Evolutionary conservation across 2,329 filamentous ascomycete species (phyloP).

Genomic region (Pseudogymnoascus sp.): DNA sequence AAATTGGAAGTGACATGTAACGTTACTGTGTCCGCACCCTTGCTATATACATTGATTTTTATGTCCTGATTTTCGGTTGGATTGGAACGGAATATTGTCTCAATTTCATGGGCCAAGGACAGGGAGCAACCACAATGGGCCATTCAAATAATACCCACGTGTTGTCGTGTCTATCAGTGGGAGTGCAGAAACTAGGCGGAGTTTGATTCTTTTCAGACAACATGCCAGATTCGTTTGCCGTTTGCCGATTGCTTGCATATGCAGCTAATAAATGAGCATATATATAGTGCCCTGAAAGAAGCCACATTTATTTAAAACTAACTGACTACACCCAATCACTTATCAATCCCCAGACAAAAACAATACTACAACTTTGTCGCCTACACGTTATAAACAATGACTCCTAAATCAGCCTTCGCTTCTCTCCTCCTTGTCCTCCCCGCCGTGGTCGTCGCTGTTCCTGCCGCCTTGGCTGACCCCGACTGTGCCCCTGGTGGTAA

Average conservation of each 20-base stretch:
- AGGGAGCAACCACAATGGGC: background rate
- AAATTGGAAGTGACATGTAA: background rate
- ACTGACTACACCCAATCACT: background rate
- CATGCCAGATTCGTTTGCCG: background rate
- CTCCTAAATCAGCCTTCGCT: background rate
- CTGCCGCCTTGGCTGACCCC: conserved; percentile 19
- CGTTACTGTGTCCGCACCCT: background rate
- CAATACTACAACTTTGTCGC: background rate
- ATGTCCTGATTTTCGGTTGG: background rate
- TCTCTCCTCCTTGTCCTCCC: background rate
- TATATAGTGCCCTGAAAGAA: background rate
- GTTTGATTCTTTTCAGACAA: background rate
- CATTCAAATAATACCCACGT: background rate
- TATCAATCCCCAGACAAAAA: background rate
- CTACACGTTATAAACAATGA: background rate
- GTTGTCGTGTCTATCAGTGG: background rate
- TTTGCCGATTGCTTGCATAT: background rate
- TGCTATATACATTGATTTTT: background rate
- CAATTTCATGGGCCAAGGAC: background rate
- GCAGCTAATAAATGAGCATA: background rate
- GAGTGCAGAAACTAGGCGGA: background rate
- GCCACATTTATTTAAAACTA: background rate
- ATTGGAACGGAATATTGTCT: background rate
- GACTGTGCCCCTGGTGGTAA: conserved; percentile 28
- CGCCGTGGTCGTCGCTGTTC: background rate